Evolutionary conservation across 768 basidiomycete genomes (phyloP).

Genomic region (Hericium alpestre): DNA sequence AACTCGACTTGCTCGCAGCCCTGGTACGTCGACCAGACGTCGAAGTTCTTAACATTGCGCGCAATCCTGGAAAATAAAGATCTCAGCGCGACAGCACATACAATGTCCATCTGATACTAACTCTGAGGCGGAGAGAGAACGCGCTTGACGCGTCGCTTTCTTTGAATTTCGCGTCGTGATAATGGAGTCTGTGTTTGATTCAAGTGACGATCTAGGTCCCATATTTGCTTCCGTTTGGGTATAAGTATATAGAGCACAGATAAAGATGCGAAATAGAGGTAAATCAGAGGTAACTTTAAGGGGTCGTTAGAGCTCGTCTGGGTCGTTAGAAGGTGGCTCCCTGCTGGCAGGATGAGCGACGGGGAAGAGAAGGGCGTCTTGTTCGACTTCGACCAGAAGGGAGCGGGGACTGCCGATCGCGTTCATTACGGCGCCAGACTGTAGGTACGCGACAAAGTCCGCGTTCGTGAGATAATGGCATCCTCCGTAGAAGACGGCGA

Average conservation of each 20-base stretch:
- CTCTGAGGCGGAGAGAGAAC: not conserved
- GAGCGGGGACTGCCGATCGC: not conserved
- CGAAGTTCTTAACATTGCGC: conserved; percentile 35
- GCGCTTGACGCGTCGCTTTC: conserved; percentile 15
- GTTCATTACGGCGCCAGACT: not conserved
- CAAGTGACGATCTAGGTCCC: not conserved
- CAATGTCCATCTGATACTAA: not conserved
- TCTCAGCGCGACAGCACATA: not conserved
- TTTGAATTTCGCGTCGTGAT: not conserved
- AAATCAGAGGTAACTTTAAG: not conserved
- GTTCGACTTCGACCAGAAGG: not conserved
- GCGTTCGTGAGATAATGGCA: not conserved
- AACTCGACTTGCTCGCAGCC: conserved; percentile 39
- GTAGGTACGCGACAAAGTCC: not conserved
- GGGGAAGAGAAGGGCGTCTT: not conserved
- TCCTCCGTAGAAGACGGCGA: no score
- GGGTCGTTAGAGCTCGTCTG: not conserved
- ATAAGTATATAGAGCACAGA: not conserved
- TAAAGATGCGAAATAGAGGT: not conserved
- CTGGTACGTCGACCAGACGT: conserved; percentile 41
- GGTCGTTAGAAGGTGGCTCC: not conserved
- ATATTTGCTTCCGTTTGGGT: not conserved
- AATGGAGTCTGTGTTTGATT: not conserved
- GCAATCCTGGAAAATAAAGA: conserved; percentile 30
- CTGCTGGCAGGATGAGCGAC: not conserved